These are phyloP conservation scores for Camellia granthamiana DNA, from an alignment of 148 eudicot genomes.

Conservation along the genomic window DNA sequence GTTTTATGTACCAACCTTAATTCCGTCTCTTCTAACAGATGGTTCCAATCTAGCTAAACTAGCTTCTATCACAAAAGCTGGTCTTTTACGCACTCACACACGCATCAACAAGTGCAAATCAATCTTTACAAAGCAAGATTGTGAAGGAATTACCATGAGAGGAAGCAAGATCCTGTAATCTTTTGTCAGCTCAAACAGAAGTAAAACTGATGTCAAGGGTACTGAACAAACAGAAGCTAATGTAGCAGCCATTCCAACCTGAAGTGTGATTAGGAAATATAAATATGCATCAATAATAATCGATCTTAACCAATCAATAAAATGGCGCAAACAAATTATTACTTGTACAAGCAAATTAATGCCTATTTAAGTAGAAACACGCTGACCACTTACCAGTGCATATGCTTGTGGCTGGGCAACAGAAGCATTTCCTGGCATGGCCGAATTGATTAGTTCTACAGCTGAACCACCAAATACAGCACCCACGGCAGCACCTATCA, in stretches of 20 bases:
- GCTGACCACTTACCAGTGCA: slow-evolving; percentile 62
- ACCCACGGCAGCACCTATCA: slow-evolving; percentile 99
- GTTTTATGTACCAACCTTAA: no score
- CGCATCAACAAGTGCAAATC: neutral
- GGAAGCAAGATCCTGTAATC: slow-evolving; percentile 98
- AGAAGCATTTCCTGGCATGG: slow-evolving; percentile 84
- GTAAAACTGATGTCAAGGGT: slow-evolving; percentile 92
- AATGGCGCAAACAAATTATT: neutral
- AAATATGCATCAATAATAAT: neutral
- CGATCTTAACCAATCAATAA: neutral
- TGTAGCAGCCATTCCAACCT: slow-evolving; percentile 99
- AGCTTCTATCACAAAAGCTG: no score
- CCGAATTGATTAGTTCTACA: slow-evolving; percentile 69
- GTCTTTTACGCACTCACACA: neutral
- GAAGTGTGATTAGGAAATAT: slow-evolving; percentile 21
- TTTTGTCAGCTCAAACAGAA: slow-evolving; percentile 92
- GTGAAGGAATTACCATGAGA: slow-evolving; percentile 61
- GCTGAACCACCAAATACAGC: slow-evolving; percentile 96
- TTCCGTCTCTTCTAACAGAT: no score
- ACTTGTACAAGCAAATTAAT: neutral
- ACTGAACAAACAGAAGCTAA: slow-evolving; percentile 95
- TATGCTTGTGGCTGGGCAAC: slow-evolving; percentile 97
- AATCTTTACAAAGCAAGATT: slow-evolving; percentile 12
- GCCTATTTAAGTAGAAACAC: neutral
- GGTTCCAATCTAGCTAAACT: no score